phyloP scores from a whole-genome alignment of 1,284 basidiomycete species.

The Ceratobasidium sp. region DNA sequence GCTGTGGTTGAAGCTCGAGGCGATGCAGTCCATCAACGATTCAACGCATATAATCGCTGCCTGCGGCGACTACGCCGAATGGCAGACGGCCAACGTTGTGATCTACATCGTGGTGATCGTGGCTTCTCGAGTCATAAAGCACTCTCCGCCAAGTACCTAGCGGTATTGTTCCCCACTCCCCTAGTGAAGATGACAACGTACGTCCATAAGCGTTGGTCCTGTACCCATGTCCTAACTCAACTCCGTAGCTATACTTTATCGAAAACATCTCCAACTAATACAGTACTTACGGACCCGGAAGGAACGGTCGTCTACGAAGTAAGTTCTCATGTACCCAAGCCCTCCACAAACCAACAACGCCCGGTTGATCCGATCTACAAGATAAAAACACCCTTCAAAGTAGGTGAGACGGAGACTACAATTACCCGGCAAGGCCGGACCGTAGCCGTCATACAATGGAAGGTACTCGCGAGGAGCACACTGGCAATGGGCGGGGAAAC shows the following conservation, averaged over 20 bases:
- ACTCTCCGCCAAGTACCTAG: background rate
- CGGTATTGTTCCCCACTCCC: background rate
- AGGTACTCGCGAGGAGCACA: constrained; percentile 2
- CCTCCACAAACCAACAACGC: background rate
- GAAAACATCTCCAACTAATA: constrained; percentile 18
- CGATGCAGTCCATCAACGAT: too few relatives aligned
- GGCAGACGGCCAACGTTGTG: background rate
- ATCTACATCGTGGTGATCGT: too few relatives aligned
- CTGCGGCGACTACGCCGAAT: too few relatives aligned
- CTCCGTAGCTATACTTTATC: constrained; percentile 25
- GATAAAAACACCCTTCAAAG: constrained; percentile 7
- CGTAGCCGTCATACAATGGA: constrained; percentile 29
- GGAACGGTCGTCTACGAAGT: constrained; percentile 21
- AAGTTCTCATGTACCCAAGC: background rate
- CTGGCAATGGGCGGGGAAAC: constrained; percentile 29
- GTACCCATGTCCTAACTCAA: too few relatives aligned
- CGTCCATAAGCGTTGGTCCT: background rate
- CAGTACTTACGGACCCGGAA: constrained; percentile 17
- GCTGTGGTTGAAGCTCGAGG: too few relatives aligned
- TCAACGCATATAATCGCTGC: too few relatives aligned
- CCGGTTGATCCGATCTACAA: background rate
- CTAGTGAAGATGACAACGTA: constrained; percentile 21
- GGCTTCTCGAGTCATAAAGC: too few relatives aligned
- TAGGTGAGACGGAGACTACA: constrained; percentile 13
- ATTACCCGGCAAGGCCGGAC: constrained; percentile 15